Evolutionary conservation across 177 flowering plant genomes (phyloP).

Genomic region (Vitis hybrid): DNA sequence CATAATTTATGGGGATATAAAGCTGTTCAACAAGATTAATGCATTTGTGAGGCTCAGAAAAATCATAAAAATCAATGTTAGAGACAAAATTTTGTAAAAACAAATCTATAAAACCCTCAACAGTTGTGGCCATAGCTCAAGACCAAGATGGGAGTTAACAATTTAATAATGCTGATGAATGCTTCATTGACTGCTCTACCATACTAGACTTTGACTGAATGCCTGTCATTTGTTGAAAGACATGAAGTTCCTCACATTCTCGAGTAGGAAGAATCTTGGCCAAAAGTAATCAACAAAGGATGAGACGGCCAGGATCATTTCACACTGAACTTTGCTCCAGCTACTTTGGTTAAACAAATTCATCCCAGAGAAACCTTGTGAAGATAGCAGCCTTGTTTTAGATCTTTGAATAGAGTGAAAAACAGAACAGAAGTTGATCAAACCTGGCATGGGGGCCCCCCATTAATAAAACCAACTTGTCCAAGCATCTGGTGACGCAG

Average conservation of each 20-base stretch:
- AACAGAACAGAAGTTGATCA: background rate
- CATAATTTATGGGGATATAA: too few relatives aligned
- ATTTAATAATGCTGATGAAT: too few relatives aligned
- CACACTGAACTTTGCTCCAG: constrained; percentile 98
- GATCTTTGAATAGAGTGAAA: background rate
- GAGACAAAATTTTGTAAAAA: too few relatives aligned
- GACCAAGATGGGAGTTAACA: too few relatives aligned
- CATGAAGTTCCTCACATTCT: constrained; percentile 91
- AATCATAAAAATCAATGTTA: too few relatives aligned
- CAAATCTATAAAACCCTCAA: too few relatives aligned
- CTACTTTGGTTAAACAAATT: constrained; percentile 86
- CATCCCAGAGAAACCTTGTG: constrained; percentile 98
- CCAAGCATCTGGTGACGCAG: constrained; percentile 71
- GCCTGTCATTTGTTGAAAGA: constrained; percentile 97
- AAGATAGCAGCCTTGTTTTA: constrained; percentile 2
- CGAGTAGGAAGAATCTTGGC: constrained; percentile 84
- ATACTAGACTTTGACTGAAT: constrained; percentile 37
- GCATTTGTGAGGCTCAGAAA: too few relatives aligned
- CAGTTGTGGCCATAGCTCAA: too few relatives aligned
- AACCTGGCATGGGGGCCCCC: constrained; percentile 99
- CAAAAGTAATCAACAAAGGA: constrained; percentile 93
- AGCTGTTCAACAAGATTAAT: too few relatives aligned
- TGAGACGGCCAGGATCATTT: constrained; percentile 90
- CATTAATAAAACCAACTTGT: constrained; percentile 93
- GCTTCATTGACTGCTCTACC: too few relatives aligned